Base-by-base conservation (phyloP, 805 yeast species). In the Lachancea waltii region DNA sequence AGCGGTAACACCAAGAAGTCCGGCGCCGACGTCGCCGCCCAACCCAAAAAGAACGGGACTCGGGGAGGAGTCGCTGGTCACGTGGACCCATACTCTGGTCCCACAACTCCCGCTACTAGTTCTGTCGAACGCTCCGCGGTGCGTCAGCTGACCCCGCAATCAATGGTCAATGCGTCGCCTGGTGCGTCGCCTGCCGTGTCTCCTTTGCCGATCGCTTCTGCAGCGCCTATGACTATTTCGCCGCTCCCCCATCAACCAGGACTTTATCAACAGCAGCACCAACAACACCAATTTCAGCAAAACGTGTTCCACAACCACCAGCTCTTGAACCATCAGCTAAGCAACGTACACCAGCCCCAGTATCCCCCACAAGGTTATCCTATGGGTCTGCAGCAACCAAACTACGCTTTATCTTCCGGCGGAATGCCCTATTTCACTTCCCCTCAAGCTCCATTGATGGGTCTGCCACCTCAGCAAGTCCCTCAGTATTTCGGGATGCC, bases 361-460 rank as follows among this genome's bases (percentile, higher is more conserved):
- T 21, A 21, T 7, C 29, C 33, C n/a, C 18, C 34, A 14, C 22
- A 15, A 13, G 23, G 17, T 3, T n/a, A 17, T 14, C 34, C 35
- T 15, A 3, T 13, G 8, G 40, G 40, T 7, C 14, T 26, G 30
- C 33, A 22, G 7, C 40, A 22, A n/a, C 34, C 37, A 7, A 38
- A 46, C 24, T 48, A 46, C 27, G 41, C 51, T 14, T 29, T 42
- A 23, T 26, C 46, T 9, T 36, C 49, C 3, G 40, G 40, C 13
- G 33, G 36, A 5, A 16, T 37, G 16, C 50, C 50, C 7, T 42
- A 44, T 23, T 43, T 42, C 22, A 44, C 40, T 36, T 24, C 39
- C 17, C 46, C 47, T 15, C 50, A 42, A 27, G 36, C 43, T 4
- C 42, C 49, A 8, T 30, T 46, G 33, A 33, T 42, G 34, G 40